Evolutionary conservation across 2,329 filamentous ascomycete species (phyloP).

Genomic region (Monilinia aucupariae): DNA sequence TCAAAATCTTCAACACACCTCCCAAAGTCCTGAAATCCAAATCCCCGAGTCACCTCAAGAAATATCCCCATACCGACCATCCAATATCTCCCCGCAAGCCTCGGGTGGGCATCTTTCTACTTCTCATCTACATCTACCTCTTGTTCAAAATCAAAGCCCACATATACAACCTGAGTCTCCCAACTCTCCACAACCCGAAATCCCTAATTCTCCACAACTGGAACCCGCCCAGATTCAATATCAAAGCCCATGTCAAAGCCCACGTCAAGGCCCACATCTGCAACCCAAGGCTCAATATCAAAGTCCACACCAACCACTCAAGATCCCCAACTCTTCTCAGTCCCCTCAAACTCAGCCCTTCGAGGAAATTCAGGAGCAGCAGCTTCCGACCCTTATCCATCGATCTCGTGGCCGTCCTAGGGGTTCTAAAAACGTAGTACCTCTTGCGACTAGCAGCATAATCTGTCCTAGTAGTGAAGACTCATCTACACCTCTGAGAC

Average conservation of each 20-base stretch:
- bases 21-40: not conserved
- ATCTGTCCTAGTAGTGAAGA: not conserved
- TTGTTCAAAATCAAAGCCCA: not conserved
- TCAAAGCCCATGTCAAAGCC: not conserved
- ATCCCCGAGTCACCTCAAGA: slow-evolving; percentile 1
- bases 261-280: too few species aligned
- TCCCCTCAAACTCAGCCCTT: not conserved
- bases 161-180: not conserved
- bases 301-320: not conserved
- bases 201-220: not conserved
- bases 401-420: not conserved
- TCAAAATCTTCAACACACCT: not conserved
- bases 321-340: slow-evolving; percentile 2
- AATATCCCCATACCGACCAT: not conserved
- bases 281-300: not conserved
- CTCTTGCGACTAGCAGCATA: not conserved
- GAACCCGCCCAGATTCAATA: not conserved
- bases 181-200: not conserved
- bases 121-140: not conserved
- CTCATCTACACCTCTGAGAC: not conserved
- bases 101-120: not conserved
- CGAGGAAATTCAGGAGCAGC: not conserved
- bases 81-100: not conserved
- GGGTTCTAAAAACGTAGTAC: not conserved
- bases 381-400: not conserved